Evolutionary conservation across 768 basidiomycete genomes (phyloP).

Genomic region (Agaricus subrufescens): DNA sequence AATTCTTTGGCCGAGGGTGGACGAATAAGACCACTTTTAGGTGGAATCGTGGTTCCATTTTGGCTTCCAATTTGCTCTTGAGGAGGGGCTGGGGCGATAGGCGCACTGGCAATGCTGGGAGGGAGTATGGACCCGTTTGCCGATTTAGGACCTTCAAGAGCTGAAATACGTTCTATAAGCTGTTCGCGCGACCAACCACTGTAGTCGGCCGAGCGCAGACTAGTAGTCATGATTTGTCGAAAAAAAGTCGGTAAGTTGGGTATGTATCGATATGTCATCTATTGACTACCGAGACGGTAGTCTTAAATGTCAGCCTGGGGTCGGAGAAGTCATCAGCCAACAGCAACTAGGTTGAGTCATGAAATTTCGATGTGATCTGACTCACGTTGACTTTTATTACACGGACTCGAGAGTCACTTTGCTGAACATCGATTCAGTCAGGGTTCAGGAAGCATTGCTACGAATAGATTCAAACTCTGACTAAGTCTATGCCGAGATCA

Average conservation of each 20-base stretch:
- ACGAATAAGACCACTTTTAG: not conserved
- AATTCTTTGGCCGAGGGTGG: constrained; percentile 30
- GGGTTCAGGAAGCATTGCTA: too few species aligned
- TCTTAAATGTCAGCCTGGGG: too few species aligned
- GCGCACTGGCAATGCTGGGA: too few species aligned
- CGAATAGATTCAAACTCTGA: too few species aligned
- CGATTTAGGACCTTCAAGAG: constrained; percentile 43
- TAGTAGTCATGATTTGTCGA: constrained; percentile 12
- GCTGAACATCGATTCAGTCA: too few species aligned
- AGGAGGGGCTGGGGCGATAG: not conserved
- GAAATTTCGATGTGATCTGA: too few species aligned
- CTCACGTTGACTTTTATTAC: too few species aligned
- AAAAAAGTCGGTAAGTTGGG: constrained; percentile 7
- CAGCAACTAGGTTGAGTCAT: too few species aligned
- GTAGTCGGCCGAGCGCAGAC: constrained; percentile 16
- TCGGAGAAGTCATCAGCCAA: too few species aligned
- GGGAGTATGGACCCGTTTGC: not conserved
- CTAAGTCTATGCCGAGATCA: too few species aligned
- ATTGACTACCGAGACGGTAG: not conserved
- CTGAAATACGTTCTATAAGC: constrained; percentile 58
- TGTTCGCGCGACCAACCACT: constrained; percentile 49
- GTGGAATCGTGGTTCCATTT: not conserved
- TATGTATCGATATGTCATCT: constrained; percentile 2
- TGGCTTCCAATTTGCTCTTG: not conserved
- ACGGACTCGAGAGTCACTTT: too few species aligned